A percentile compares a stretch with the other conserved stretches of the same genome.
These are phyloP conservation scores for Fusarium camptoceras DNA, from an alignment of 2,329 filamentous ascomycete species.

Conservation along the genomic window DNA sequence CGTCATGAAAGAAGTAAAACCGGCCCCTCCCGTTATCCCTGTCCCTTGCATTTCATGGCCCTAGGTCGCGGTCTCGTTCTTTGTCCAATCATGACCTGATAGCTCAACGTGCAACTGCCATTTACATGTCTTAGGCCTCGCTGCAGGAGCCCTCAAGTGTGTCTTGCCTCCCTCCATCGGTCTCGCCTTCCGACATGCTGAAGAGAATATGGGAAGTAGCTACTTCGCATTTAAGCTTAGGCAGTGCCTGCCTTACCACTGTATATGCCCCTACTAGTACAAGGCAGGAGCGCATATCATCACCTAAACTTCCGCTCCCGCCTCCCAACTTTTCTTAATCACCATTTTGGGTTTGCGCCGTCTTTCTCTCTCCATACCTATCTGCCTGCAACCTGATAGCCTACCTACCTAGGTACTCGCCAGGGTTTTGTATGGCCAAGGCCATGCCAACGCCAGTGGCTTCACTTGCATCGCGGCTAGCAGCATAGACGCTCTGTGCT, in stretches of 20 bases:
- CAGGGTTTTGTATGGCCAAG: background rate
- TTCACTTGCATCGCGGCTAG: conserved; percentile 1
- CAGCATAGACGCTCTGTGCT: background rate
- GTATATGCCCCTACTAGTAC: background rate
- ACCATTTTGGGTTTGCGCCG: conserved; percentile 4
- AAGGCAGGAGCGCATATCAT: background rate
- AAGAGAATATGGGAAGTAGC: background rate
- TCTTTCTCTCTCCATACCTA: conserved; percentile 12
- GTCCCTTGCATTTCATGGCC: conserved; percentile 37
- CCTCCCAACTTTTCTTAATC: conserved; percentile 5
- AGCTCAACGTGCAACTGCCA: conserved; percentile 19
- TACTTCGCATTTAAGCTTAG: background rate
- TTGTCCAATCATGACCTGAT: conserved; percentile 27
- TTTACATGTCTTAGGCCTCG: background rate
- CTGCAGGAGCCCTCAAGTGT: conserved; percentile 18
- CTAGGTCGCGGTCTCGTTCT: conserved; percentile 21
- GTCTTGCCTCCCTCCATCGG: conserved; percentile 17
- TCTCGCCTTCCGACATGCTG: conserved; percentile 12
- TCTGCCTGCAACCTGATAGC: background rate
- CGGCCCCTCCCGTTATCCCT: conserved; percentile 21
- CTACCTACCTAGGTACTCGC: background rate
- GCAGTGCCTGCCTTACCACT: background rate
- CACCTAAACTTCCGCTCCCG: background rate
- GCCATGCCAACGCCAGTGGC: background rate
- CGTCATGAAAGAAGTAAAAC: conserved; percentile 2